A percentile compares a stretch with the other conserved stretches of the same genome.
These are phyloP conservation scores for Microcyclospora pomicola DNA, from an alignment of 2,329 filamentous ascomycete species.

Conservation along the genomic window DNA sequence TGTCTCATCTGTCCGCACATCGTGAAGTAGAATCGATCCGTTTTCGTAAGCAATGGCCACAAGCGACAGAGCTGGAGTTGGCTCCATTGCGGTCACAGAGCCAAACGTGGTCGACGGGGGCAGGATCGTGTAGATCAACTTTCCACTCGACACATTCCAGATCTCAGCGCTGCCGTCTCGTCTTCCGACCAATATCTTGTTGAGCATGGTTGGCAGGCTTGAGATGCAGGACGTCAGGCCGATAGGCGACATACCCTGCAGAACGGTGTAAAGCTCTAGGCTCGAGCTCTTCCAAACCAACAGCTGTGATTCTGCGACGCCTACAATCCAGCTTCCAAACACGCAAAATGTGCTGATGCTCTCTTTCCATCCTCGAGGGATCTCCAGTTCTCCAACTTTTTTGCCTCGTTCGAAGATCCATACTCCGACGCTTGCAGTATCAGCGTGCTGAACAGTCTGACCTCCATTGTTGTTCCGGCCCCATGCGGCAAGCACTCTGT, in stretches of 20 bases:
- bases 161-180: conserved; percentile 86
- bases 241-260: conserved; percentile 46
- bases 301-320: conserved; percentile 58
- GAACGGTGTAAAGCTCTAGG: conserved; percentile 79
- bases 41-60: conserved; percentile 77
- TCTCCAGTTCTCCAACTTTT: conserved; percentile 60
- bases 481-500: conserved; percentile 81
- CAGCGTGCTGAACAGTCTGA: neutral
- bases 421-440: conserved; percentile 26
- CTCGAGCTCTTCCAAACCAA: conserved; percentile 80
- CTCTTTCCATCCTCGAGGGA: conserved; percentile 51
- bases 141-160: conserved; percentile 89
- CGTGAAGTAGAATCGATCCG: conserved; percentile 65
- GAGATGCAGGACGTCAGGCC: conserved; percentile 63
- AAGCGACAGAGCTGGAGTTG: conserved; percentile 69
- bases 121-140: conserved; percentile 78
- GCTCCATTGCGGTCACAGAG: conserved; percentile 73
- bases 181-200: conserved; percentile 86
- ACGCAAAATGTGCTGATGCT: conserved; percentile 65
- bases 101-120: conserved; percentile 61
- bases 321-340: conserved; percentile 86
- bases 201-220: conserved; percentile 87
- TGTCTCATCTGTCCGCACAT: conserved; percentile 64
- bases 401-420: conserved; percentile 91
- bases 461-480: conserved; percentile 29